Base-by-base conservation (phyloP, 208 protist species). In the Acanthamoeba sp. region DNA sequence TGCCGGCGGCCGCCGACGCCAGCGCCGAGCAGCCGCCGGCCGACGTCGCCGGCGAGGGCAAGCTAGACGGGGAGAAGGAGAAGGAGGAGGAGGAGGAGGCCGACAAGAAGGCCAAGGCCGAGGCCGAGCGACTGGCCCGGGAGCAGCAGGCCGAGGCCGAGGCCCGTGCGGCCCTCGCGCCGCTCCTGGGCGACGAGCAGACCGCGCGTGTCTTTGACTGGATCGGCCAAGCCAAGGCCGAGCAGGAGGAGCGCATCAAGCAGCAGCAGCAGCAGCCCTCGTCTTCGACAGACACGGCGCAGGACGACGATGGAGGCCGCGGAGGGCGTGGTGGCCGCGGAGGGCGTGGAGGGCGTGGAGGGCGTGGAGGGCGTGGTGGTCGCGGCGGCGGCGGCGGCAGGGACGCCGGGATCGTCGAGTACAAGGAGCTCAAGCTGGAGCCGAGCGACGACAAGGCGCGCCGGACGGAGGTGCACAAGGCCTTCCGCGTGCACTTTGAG, bases 101-200 rank as follows among this genome's bases (percentile, higher is more conserved):
- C 16, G 42, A 59, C 10, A 85, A 12, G 7, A 45, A 84, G 32
- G 42, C 18, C 22, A 48, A 57, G 76, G 76, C 18, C 18, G 42
- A 48, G 20, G 76, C 38, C n/a, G 45, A 57, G 38, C 4, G 45
- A 36, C 42, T 16, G 29, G 45, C 34, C 29, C 32, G 57, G 45
- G 76, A 85, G n/a, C 6, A 85, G 45, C 36, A 85, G 76, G 76
- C 76, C 76, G 76, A 85, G 45, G 7, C n/a, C 45, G 45, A 50
- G 16, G 76, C 76, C 7, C 76, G 76, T 18, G 76, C 38, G 42
- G 38, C 76, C 20, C 76, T 85, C 6, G 7, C n/a, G 7, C 14
- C 66, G 55, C 84, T 91, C 0, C 36, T 91, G 84, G 84, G 84
- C 52, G 57, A 91, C 22, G 84, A 91, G 52, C 42, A 91, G 84